Base-by-base conservation (phyloP, 345 rosid genomes). In the Kandelia obovata region DNA sequence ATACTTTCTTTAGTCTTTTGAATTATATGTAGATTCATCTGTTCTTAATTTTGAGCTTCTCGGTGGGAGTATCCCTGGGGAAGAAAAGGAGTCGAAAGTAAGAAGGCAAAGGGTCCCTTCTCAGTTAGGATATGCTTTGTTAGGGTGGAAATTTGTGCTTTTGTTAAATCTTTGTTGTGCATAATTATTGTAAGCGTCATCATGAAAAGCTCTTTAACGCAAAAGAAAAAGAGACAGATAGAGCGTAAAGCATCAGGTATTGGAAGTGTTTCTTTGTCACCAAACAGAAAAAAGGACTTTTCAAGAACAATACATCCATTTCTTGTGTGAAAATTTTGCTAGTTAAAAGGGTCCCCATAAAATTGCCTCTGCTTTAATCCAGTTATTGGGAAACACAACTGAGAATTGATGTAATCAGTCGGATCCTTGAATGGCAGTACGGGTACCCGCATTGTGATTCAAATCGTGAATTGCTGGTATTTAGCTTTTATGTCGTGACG, bases 251-350 rank as follows among this genome's bases (percentile, higher is more conserved):
- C 71, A 71, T 31, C 57, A 39, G 21, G 61, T 71, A 61, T 65
- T 66, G 25, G 43, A 46, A 26, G 61, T 35, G 51, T 35, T 67
- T 47, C 30, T 67, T 37, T 5, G 76, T 66, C 57, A 74, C 59
- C 73, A 61, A 71, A 71, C 74, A 79, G 76, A 72, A 80, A 84
- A 84, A 78, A 76, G 27, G 58, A 62, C 85, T 78, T 84, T 84
- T 49, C 63, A 17, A 71, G 65, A 37, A 32, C 75, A 66, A 60
- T 21, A 35, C 71, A 61, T 62, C 66, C 67, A 30, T 59, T 67
- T 65, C 39, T 72, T 49, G 23, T 43, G 46, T 23, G 63, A 70
- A 56, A 75, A 53, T 16, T 70, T 74, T 8, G 59, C 67, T 72
- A 63, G 76, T 81, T 76, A 67, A 75, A 61, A 78, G 69, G 65